Evolutionary conservation across 2,329 filamentous ascomycete species (phyloP).

Genomic region (Fusarium tricinctum): DNA sequence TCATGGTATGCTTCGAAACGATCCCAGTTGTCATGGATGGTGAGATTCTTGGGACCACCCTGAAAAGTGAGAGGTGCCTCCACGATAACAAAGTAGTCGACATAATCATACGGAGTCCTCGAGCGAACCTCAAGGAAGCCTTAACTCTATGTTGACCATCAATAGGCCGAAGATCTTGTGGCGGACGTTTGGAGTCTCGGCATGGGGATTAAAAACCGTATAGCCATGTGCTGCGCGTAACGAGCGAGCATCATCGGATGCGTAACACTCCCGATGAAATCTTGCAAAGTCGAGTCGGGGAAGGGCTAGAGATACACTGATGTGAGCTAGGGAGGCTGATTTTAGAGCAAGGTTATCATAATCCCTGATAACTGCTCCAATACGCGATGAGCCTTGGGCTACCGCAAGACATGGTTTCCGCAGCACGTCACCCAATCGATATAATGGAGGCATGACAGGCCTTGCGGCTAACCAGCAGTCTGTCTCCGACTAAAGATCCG

Average conservation of each 20-base stretch:
- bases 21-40: constrained; percentile 66
- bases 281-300: constrained; percentile 48
- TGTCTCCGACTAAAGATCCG: not conserved
- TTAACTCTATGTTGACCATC: constrained; percentile 72
- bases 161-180: constrained; percentile 66
- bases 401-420: too few species aligned
- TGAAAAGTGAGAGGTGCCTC: constrained; percentile 72
- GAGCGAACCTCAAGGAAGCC: constrained; percentile 76
- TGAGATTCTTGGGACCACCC: constrained; percentile 66
- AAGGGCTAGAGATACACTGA: constrained; percentile 40
- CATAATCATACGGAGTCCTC: constrained; percentile 67
- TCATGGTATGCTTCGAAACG: constrained; percentile 66
- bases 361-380: too few species aligned
- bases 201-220: constrained; percentile 47
- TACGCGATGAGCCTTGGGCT: too few species aligned
- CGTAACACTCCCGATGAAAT: constrained; percentile 48
- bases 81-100: constrained; percentile 76
- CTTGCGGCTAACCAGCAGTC: too few species aligned
- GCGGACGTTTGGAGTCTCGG: constrained; percentile 38
- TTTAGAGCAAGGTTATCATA: too few species aligned
- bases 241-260: constrained; percentile 48
- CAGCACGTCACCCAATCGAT: too few species aligned
- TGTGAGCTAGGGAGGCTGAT: not conserved
- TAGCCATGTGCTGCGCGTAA: constrained; percentile 55
- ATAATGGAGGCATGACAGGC: too few species aligned